Evolutionary conservation across 331 rosid species (phyloP).

Genomic region (Acacia concinna): DNA sequence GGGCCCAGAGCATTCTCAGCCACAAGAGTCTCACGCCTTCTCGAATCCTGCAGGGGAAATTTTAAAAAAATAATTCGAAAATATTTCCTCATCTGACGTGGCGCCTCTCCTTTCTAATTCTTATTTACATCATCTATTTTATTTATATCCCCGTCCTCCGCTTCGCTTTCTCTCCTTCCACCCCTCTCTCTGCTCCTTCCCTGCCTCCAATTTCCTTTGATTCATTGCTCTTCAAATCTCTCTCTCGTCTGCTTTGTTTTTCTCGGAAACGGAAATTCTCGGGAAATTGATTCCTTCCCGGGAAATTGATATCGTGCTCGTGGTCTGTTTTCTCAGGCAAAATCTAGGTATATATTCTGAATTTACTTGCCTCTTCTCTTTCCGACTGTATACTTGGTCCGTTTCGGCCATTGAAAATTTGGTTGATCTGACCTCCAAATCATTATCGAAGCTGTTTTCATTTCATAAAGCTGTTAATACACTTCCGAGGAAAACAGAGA

Average conservation of each 20-base stretch:
- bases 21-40: slow-evolving; percentile 60
- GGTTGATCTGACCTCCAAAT: slow-evolving; percentile 44
- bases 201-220: neutral
- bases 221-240: slow-evolving; percentile 16
- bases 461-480: neutral
- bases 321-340: slow-evolving; percentile 27
- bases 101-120: slow-evolving; percentile 6
- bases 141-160: neutral
- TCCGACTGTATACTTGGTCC: neutral
- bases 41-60: slow-evolving; percentile 42
- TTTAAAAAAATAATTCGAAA: neutral
- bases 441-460: neutral
- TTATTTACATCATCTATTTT: neutral
- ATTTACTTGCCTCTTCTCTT: neutral
- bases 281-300: slow-evolving; percentile 23
- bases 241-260: slow-evolving; percentile 16
- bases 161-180: neutral
- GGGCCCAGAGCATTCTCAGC: slow-evolving; percentile 50
- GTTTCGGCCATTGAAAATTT: slow-evolving; percentile 35
- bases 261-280: slow-evolving; percentile 31
- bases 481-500: neutral
- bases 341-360: slow-evolving; percentile 34
- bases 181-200: neutral
- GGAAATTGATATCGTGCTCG: neutral
- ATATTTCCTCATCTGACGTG: slow-evolving; percentile 48